A percentile compares a stretch with the other conserved stretches of the same genome.
Conservation (phyloP, 139 green algal genomes). For the Tetraselmis striata region DNA sequence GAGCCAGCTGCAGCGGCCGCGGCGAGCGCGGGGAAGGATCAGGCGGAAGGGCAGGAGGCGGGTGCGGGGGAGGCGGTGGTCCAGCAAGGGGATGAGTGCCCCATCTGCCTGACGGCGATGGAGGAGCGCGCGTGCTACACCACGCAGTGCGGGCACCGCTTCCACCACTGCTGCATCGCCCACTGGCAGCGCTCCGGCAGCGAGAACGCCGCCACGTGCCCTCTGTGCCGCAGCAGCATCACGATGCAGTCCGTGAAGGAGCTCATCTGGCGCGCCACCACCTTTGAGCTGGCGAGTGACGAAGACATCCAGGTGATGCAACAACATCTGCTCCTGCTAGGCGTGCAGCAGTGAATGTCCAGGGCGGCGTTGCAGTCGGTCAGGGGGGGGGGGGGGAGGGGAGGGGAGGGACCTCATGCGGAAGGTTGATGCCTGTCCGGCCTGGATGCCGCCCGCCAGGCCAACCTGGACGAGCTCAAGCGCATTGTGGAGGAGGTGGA, state of each 20-base stretch:
- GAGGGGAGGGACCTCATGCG: too few species aligned
- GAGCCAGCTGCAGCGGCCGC: too few species aligned
- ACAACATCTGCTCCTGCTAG: too few species aligned
- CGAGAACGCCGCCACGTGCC: background rate
- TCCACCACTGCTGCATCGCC: background rate
- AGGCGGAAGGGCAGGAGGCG: too few species aligned
- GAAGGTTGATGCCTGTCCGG: too few species aligned
- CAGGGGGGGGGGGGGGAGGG: too few species aligned
- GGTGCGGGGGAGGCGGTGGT: too few species aligned
- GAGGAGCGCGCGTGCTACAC: background rate
- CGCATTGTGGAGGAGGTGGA: background rate
- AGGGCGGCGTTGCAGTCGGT: too few species aligned
- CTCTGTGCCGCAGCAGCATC: background rate
- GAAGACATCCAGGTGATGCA: background rate
- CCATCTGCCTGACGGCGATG: background rate
- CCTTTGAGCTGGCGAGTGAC: background rate
- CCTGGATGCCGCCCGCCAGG: too few species aligned
- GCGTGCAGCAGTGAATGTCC: too few species aligned
- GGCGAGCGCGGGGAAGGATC: too few species aligned
- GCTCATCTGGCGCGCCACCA: background rate
- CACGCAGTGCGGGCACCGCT: background rate
- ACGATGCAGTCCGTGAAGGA: background rate
- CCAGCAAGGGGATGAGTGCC: background rate
- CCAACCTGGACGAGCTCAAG: background rate
- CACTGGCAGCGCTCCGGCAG: background rate